A percentile compares a stretch with the other conserved stretches of the same genome.
Conservation (phyloP, 306 rosid genomes). For the Castanea mollissima region DNA sequence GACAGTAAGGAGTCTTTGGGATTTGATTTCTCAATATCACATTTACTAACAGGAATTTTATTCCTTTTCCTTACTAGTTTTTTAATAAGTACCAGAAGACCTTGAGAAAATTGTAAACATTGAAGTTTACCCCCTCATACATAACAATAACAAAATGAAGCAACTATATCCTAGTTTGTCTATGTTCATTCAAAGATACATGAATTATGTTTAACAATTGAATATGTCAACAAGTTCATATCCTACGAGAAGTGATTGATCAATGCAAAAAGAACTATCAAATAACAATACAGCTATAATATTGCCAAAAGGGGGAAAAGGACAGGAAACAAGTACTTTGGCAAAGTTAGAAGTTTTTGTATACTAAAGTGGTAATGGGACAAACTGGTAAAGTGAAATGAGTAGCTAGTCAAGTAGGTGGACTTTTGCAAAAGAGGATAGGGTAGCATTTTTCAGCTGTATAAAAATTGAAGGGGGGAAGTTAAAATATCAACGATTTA, state of each 20-base stretch:
- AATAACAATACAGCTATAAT: neutral
- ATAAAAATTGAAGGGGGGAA: neutral
- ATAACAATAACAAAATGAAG: neutral
- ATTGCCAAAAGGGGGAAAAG: neutral
- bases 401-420: neutral
- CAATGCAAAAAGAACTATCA: neutral
- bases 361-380: neutral
- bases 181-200: neutral
- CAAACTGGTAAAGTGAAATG: neutral
- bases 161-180: neutral
- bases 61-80: neutral
- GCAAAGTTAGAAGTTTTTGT: neutral
- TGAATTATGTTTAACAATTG: neutral
- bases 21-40: neutral
- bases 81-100: no score
- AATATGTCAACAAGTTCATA: no score
- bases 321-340: neutral
- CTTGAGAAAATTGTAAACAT: no score
- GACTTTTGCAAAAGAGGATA: neutral
- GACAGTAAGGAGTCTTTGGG: neutral
- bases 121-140: no score
- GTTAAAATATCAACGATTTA: neutral
- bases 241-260: neutral
- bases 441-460: neutral
- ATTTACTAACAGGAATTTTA: neutral